Evolutionary conservation across 108 stramenopile genomes (phyloP).

Genomic region (Epipyxis sp.): DNA sequence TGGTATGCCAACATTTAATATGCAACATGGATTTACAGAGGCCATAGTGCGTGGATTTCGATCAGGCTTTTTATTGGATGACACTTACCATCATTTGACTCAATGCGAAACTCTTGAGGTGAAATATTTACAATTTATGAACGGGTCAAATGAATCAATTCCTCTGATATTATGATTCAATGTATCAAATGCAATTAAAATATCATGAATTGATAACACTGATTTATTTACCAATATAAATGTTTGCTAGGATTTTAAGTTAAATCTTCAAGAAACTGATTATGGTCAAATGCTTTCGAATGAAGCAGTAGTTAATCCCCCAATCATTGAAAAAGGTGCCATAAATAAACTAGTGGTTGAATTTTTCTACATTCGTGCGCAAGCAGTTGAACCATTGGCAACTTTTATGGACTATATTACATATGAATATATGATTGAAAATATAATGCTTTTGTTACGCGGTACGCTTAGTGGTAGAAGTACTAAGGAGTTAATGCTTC

Average conservation of each 20-base stretch:
- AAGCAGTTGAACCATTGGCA: conserved; percentile 86
- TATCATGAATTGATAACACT: neutral
- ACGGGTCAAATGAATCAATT: neutral
- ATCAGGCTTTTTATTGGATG: conserved; percentile 80
- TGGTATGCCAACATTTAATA: conserved; percentile 83
- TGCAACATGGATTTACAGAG: conserved; percentile 91
- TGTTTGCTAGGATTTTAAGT: conserved; percentile 75
- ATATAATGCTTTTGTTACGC: conserved; percentile 96
- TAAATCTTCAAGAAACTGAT: conserved; percentile 96
- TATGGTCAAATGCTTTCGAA: conserved; percentile 81
- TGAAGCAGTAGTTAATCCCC: conserved; percentile 68
- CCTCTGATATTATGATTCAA: neutral
- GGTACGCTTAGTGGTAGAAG: conserved; percentile 87
- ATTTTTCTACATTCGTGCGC: conserved; percentile 93
- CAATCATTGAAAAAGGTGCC: conserved; percentile 55
- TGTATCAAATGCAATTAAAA: neutral
- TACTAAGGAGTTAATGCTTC: conserved; percentile 90
- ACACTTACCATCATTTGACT: conserved; percentile 86
- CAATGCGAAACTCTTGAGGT: conserved; percentile 85
- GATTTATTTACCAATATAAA: neutral
- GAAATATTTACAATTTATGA: neutral
- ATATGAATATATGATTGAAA: conserved; percentile 99
- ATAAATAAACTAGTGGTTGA: conserved; percentile 80
- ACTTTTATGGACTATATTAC: conserved; percentile 98
- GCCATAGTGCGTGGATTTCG: conserved; percentile 92